Percentiles rank a stretch among this genome's conserved stretches.
These are phyloP conservation scores for Apiotrichum siamense DNA, from an alignment of 1,284 basidiomycete genomes.

Conservation along the genomic window DNA sequence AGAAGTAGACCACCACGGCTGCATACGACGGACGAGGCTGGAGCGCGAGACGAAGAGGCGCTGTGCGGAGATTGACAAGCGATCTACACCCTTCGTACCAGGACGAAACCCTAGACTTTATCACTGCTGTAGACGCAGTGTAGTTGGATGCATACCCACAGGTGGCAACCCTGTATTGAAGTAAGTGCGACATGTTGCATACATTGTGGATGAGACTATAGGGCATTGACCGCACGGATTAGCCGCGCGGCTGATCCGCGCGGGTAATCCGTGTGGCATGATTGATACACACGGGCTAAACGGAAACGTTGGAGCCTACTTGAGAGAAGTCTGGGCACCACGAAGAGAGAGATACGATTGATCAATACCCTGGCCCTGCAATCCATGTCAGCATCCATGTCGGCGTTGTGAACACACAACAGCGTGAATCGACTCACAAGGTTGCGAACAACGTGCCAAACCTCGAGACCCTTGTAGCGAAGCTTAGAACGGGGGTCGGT, in stretches of 20 bases:
- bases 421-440: constrained; percentile 37
- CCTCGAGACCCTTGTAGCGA: constrained; percentile 46
- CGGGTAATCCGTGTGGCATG: too few relatives aligned
- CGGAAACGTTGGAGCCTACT: constrained; percentile 16
- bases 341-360: constrained; percentile 45
- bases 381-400: background rate
- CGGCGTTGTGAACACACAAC: background rate
- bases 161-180: background rate
- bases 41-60: too few relatives aligned
- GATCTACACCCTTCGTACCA: background rate
- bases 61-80: background rate
- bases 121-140: constrained; percentile 1
- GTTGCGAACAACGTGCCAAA: constrained; percentile 45
- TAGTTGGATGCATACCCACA: constrained; percentile 2
- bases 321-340: constrained; percentile 43
- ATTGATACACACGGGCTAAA: too few relatives aligned
- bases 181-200: background rate
- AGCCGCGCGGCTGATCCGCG: too few relatives aligned
- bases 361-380: constrained; percentile 45
- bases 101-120: constrained; percentile 2
- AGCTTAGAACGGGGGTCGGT: constrained; percentile 48
- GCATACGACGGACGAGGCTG: too few relatives aligned
- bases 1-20: background rate
- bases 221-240: too few relatives aligned
- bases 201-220: too few relatives aligned